Percentiles rank a stretch among this genome's conserved stretches.
phyloP scores from a whole-genome alignment of 225 moss, liverwort and hornwort genomes.

The Polytrichum formosum region DNA sequence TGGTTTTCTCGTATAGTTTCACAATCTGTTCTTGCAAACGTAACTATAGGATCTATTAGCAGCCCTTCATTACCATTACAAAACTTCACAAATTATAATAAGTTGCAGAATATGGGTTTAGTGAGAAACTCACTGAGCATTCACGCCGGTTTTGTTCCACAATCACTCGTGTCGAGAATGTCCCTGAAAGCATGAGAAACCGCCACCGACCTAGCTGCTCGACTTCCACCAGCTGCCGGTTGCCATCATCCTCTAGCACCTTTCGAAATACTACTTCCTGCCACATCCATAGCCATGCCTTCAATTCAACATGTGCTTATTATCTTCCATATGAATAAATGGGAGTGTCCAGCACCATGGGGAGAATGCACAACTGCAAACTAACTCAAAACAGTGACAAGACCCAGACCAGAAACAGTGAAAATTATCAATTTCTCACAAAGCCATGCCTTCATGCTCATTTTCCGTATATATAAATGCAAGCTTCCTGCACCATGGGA shows the following conservation, averaged over 20 bases:
- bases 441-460: no score
- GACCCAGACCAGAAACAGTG: no score
- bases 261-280: constrained; percentile 84
- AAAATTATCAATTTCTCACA: no score
- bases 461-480: no score
- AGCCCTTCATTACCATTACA: no score
- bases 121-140: constrained; percentile 35
- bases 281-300: not conserved
- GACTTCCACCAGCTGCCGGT: constrained; percentile 85
- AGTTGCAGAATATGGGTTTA: not conserved
- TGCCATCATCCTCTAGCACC: constrained; percentile 84
- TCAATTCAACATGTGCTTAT: not conserved
- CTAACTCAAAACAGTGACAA: no score
- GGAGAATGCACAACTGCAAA: not conserved
- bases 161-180: constrained; percentile 68
- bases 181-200: constrained; percentile 75
- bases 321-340: no score
- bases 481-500: no score
- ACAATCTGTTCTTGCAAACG: no score
- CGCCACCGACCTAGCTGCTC: constrained; percentile 92
- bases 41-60: no score
- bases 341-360: no score
- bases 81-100: not conserved
- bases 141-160: constrained; percentile 71
- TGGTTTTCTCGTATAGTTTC: no score